Evolutionary conservation across 305 asterid species (phyloP), one percentile per base, ranked within the genome.

Genomic region (Fraxinus latifolia): DNA sequence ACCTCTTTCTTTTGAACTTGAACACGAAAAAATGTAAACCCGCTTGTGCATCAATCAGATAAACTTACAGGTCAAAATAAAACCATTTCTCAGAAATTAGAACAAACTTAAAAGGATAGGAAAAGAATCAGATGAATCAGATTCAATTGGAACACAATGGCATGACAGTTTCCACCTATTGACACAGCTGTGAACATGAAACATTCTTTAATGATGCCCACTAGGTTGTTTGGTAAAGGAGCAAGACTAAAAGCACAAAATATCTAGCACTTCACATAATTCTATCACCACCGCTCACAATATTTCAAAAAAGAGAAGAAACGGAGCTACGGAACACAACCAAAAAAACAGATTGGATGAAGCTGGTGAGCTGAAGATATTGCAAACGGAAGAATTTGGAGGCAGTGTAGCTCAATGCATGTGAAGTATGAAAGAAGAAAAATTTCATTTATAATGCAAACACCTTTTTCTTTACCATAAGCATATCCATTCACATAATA

Each of bases 401-500:
- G 32, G 32, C 29, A 19, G 0, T 21, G 32, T 21, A 60, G 32
- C 71, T 21, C 31, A 60, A 60, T 27, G 15, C 74, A 23, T 11
- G 23, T 29, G 4, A 27, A 27, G 21, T 29, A 68, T 11, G 37
- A 68, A 23, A 11, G 8, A 67, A 68, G 3, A 14, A 11, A 31
- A 70, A 5, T 5, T 31, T 25, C 3, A 31, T 31, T 15, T 12
- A 29, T 31, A 12, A 70, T 14, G 39, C 75, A 15, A 68, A 6
- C 37, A 70, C 25, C 39, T 70, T 31, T 65, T 44, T 33, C 25
- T 7, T 4, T 75, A 76, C 68, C 77, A 34, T 15, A 11, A 27
- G 17, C 81, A 39, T 42, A 27, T 31, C 55, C 67, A 71, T 78
- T 85, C 85, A 80, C 62, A 82, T 83, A 84, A 79, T 83, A 9